Evolutionary conservation across 164 flowering plant species (phyloP).

Genomic region (Liquidambar formosana): DNA sequence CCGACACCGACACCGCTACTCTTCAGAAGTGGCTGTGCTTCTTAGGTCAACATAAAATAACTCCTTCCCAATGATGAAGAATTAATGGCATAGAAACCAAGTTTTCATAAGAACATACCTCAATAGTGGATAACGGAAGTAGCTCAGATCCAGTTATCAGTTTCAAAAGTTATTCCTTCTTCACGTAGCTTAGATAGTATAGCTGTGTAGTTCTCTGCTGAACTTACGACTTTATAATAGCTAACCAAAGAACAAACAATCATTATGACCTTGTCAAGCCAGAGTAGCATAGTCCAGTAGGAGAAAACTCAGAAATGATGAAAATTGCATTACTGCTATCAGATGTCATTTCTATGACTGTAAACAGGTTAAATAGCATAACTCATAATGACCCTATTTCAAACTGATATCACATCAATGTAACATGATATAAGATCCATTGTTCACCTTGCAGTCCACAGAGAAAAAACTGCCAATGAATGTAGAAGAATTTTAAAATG

Average conservation of each 20-base stretch:
- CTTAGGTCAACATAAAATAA: background rate
- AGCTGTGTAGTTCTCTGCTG: constrained; percentile 62
- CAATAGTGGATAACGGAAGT: constrained; percentile 65
- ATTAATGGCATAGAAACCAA: background rate
- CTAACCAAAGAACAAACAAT: constrained; percentile 30
- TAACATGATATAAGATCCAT: too few relatives aligned
- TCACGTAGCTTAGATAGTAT: constrained; percentile 72
- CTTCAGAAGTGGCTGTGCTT: too few relatives aligned
- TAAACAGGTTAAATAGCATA: background rate
- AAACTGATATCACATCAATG: background rate
- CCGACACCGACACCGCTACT: too few relatives aligned
- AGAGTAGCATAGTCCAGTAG: background rate
- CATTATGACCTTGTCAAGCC: background rate
- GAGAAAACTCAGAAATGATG: background rate
- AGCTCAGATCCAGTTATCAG: constrained; percentile 91
- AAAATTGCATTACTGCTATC: background rate
- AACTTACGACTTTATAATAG: constrained; percentile 69
- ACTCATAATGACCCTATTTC: background rate
- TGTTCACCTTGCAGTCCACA: background rate
- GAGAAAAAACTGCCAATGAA: background rate
- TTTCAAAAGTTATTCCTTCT: constrained; percentile 75
- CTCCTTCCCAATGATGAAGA: background rate
- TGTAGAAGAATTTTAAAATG: background rate
- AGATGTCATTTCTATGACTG: background rate
- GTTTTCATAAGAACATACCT: constrained; percentile 45